Evolutionary conservation across 345 rosid species (phyloP), one percentile per base, ranked within the genome.

Genomic region (Carallia pectinifolia): DNA sequence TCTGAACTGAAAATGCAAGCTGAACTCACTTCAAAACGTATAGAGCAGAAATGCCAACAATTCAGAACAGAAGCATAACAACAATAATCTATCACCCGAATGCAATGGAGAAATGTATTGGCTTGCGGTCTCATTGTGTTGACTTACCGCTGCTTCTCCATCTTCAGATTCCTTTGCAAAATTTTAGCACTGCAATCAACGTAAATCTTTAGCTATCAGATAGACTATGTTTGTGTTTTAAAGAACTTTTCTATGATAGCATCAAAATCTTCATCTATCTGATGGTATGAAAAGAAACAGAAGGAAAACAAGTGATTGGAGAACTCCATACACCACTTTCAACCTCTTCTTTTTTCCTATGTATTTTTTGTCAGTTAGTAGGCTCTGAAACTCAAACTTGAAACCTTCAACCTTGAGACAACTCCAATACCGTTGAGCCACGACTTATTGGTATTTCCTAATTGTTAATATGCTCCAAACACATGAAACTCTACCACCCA

Each of bases 11-110:
- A 33, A 33, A 56, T 58, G 80, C 73, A 71, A 71, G 55, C 76
- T 23, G 58, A 72, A 70, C 8, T 56, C 50, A 69, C 74, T 61
- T 53, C 59, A 77, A 70, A 79, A 75, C 37, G 76, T 70, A 71
- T 48, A 75, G 70, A 77, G 53, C 58, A 66, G 68, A 56, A 62
- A 72, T 30, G 59, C 60, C 62, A 69, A 47, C 73, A 77, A 59
- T 64, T 62, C 65, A 66, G 71, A 54, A 70, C 74, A 76, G 5
- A 44, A 44, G 50, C 17, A 44, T 44, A 44, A 76, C 18, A 67
- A 53, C 50, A 54, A 54, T 33, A 59, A 47, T 58, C 52, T 30
- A 74, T 58, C 70, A 40, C 69, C 71, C 38, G 9, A 44, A 55
- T 58, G 74, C 79, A 70, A 53, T 71, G 30, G 53, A 56, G 56